Evolutionary conservation across 1,284 basidiomycete species (phyloP).

Genomic region (Pseudozyma pruni): DNA sequence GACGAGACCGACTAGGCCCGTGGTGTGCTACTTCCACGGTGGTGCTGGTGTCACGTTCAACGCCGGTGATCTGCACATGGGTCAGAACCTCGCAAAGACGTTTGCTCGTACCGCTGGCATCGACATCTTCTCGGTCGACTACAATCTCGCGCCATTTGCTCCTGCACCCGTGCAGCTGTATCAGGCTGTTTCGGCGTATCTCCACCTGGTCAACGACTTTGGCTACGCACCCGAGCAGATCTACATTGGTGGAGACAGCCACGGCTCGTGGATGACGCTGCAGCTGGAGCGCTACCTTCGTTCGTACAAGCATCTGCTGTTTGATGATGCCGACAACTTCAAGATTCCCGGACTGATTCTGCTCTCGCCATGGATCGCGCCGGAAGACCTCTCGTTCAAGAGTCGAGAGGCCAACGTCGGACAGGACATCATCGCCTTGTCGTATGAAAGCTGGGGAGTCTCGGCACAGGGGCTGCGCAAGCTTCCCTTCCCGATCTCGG

Average conservation of each 20-base stretch:
- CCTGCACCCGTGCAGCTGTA: constrained; percentile 58
- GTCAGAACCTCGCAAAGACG: constrained; percentile 53
- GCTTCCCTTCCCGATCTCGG: constrained; percentile 28
- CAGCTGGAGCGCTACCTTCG: constrained; percentile 62
- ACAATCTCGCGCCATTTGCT: constrained; percentile 61
- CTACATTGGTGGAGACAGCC: constrained; percentile 63
- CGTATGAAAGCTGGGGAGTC: constrained; percentile 58
- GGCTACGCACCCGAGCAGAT: constrained; percentile 61
- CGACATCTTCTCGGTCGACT: constrained; percentile 65
- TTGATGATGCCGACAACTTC: constrained; percentile 19
- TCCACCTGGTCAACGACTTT: constrained; percentile 56
- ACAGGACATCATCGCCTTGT: constrained; percentile 51
- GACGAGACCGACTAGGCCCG: constrained; percentile 41
- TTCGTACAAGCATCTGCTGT: constrained; percentile 47
- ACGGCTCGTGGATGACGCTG: constrained; percentile 56
- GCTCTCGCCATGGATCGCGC: constrained; percentile 54
- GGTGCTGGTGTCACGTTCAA: constrained; percentile 64
- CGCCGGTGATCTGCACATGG: constrained; percentile 64
- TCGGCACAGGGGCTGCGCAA: constrained; percentile 30
- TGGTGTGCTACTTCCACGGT: constrained; percentile 66
- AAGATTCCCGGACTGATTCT: constrained; percentile 51
- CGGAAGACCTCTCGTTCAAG: constrained; percentile 42
- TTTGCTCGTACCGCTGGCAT: constrained; percentile 48
- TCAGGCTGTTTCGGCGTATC: constrained; percentile 58
- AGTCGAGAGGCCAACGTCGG: constrained; percentile 44